These are phyloP conservation scores for Ophioceras dolichostomum DNA, from an alignment of 2,329 filamentous ascomycete genomes.

Conservation along the genomic window DNA sequence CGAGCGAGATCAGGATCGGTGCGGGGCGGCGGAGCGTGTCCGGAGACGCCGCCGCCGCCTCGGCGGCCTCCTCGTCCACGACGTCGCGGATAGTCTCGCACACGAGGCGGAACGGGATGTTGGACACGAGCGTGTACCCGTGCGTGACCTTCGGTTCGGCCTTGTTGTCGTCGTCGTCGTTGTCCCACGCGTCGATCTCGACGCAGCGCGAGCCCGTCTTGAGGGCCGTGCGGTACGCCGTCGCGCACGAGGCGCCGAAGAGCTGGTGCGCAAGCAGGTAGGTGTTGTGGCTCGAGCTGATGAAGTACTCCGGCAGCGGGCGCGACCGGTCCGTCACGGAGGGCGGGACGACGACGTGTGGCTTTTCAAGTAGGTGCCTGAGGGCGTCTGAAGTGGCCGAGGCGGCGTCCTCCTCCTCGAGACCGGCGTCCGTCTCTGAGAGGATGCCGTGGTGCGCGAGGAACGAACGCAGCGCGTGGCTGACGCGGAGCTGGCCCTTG, in stretches of 20 bases:
- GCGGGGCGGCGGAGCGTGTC: constrained; percentile 27
- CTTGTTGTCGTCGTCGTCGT: constrained; percentile 30
- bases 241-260: constrained; percentile 47
- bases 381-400: constrained; percentile 29
- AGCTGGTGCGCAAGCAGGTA: constrained; percentile 61
- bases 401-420: constrained; percentile 23
- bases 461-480: constrained; percentile 42
- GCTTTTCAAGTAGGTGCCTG: constrained; percentile 37
- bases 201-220: constrained; percentile 54
- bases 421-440: constrained; percentile 29
- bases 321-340: constrained; percentile 43
- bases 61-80: constrained; percentile 41
- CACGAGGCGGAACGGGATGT: constrained; percentile 51
- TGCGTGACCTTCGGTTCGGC: constrained; percentile 57
- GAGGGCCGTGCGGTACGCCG: constrained; percentile 51
- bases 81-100: constrained; percentile 54
- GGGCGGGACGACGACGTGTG: constrained; percentile 43
- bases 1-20: constrained; percentile 52
- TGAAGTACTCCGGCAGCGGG: constrained; percentile 56
- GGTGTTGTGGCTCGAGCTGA: constrained; percentile 64
- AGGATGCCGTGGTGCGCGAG: constrained; percentile 40
- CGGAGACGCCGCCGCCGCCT: constrained; percentile 19
- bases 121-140: constrained; percentile 54
- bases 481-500: constrained; percentile 44
- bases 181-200: constrained; percentile 63